Conservation (phyloP, 805 yeast species). For the Saturnispora hagleri region DNA sequence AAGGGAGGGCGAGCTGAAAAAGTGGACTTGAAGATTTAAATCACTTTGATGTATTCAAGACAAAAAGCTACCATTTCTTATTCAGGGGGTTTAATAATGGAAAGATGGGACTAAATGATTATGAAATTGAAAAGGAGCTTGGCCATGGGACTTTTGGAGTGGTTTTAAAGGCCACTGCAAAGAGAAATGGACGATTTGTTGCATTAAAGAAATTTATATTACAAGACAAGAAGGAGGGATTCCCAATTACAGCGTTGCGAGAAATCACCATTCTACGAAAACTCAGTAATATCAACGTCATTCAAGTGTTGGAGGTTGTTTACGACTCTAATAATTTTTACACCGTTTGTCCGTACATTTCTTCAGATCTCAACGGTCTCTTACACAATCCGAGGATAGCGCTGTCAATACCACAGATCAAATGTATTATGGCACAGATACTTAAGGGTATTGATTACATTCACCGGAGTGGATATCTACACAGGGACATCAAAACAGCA, state of each 20-base stretch:
- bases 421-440: slow-evolving; percentile 73
- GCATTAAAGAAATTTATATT: slow-evolving; percentile 84
- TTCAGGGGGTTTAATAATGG: neutral
- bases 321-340: slow-evolving; percentile 50
- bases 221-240: slow-evolving; percentile 68
- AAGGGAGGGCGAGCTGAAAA: neutral
- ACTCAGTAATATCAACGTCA: slow-evolving; percentile 58
- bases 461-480: slow-evolving; percentile 55
- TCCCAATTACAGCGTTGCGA: slow-evolving; percentile 91
- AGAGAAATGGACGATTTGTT: slow-evolving; percentile 48
- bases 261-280: slow-evolving; percentile 78
- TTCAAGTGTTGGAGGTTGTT: slow-evolving; percentile 74
- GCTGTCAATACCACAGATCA: slow-evolving; percentile 59
- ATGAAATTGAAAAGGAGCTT: slow-evolving; percentile 25
- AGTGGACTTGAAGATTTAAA: neutral
- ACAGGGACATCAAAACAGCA: slow-evolving; percentile 95
- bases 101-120: slow-evolving; percentile 1
- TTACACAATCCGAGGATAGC: slow-evolving; percentile 66
- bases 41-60: neutral
- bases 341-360: slow-evolving; percentile 90
- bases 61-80: too few species aligned
- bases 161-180: slow-evolving; percentile 67
- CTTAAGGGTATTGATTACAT: slow-evolving; percentile 74
- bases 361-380: slow-evolving; percentile 83
- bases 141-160: slow-evolving; percentile 90